A percentile compares a stretch with the other conserved stretches of the same genome.
These are phyloP conservation scores for Daldinia childiae DNA, from an alignment of 495 filamentous ascomycete genomes.

Conservation along the genomic window DNA sequence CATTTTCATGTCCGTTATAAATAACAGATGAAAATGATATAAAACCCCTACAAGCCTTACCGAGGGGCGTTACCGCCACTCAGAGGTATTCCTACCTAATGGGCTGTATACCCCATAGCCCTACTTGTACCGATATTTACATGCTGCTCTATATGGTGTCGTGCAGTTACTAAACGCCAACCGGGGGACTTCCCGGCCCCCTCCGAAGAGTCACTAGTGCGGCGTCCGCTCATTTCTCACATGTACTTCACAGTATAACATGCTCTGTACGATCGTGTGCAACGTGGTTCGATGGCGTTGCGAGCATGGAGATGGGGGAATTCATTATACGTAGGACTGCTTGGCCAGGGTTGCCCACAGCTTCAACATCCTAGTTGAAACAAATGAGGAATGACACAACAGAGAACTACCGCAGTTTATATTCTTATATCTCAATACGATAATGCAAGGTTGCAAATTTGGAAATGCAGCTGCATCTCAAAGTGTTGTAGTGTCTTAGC, in stretches of 20 bases:
- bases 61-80: neutral
- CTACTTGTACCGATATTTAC: neutral
- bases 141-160: constrained; percentile 5
- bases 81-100: neutral
- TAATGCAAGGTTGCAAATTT: constrained; percentile 3
- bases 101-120: neutral
- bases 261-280: constrained; percentile 8
- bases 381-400: constrained; percentile 18
- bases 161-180: constrained; percentile 11
- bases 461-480: constrained; percentile 1
- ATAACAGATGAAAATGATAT: neutral
- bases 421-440: constrained; percentile 21
- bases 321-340: constrained; percentile 5
- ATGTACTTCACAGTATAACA: neutral
- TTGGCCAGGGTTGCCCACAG: neutral
- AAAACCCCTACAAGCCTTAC: neutral
- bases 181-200: neutral
- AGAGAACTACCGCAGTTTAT: neutral
- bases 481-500: constrained; percentile 26
- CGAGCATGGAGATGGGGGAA: neutral
- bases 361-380: constrained; percentile 22
- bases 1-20: neutral
- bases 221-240: neutral
- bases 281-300: constrained; percentile 18
- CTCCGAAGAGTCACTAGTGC: neutral